phyloP scores from a whole-genome alignment of 1,284 basidiomycete species.

The Schizophyllum amplum region DNA sequence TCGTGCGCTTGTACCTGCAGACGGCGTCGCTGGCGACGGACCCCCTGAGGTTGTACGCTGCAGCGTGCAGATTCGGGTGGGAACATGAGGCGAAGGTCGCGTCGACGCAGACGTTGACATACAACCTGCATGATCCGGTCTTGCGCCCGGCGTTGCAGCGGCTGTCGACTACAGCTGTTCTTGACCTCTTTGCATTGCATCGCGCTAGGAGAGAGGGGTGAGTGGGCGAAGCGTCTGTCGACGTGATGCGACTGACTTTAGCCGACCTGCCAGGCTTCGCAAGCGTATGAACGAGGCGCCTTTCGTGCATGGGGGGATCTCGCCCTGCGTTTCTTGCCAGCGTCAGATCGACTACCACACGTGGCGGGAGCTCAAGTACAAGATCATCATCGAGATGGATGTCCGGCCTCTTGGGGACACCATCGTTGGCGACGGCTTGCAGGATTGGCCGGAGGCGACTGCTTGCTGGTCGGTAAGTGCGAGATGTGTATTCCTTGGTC shows the following conservation, averaged over 20 bases:
- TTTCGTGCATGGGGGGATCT: conserved; percentile 41
- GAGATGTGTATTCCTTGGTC: too few relatives aligned
- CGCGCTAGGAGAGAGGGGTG: conserved; percentile 37
- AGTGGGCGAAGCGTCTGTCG: conserved; percentile 4
- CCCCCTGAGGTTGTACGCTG: conserved; percentile 47
- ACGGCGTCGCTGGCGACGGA: conserved; percentile 34
- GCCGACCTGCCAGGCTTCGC: conserved; percentile 24
- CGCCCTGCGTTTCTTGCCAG: conserved; percentile 39
- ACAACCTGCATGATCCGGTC: conserved; percentile 39
- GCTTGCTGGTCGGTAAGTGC: conserved; percentile 42
- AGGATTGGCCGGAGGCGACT: conserved; percentile 46
- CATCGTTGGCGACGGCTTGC: conserved; percentile 37
- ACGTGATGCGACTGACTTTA: not conserved
- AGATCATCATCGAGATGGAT: conserved; percentile 49
- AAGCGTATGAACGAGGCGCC: conserved; percentile 45
- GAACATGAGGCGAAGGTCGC: conserved; percentile 40
- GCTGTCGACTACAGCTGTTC: conserved; percentile 39
- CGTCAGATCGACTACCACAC: conserved; percentile 44
- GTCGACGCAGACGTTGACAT: conserved; percentile 38
- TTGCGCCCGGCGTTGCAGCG: conserved; percentile 37
- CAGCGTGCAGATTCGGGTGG: conserved; percentile 53
- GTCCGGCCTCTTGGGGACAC: conserved; percentile 49
- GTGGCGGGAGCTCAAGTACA: conserved; percentile 55
- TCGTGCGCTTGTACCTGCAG: conserved; percentile 44
- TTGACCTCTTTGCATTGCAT: conserved; percentile 46